Conservation (phyloP, 1,139 yeast genomes). For the Candida neerlandica region DNA sequence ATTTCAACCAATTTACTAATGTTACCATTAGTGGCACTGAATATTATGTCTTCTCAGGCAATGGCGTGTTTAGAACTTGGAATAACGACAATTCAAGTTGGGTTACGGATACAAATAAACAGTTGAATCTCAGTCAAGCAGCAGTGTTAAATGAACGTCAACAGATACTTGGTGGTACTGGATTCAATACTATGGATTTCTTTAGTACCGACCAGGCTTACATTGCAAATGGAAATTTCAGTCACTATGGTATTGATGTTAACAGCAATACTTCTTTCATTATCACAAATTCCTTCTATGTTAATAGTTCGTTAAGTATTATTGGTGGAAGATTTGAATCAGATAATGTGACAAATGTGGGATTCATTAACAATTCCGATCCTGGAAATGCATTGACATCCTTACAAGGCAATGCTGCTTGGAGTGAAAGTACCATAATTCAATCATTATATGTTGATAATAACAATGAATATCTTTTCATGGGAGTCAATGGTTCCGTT, state of each 20-base stretch:
- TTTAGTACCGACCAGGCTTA: slow-evolving; percentile 35
- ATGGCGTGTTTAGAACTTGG: slow-evolving; percentile 40
- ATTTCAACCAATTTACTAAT: slow-evolving; percentile 36
- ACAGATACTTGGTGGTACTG: slow-evolving; percentile 43
- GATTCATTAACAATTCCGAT: slow-evolving; percentile 40
- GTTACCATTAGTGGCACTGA: slow-evolving; percentile 37
- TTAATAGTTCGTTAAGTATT: slow-evolving; percentile 53
- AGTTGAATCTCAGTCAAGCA: slow-evolving; percentile 42
- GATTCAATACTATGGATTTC: slow-evolving; percentile 41
- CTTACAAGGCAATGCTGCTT: slow-evolving; percentile 32
- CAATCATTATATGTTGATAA: slow-evolving; percentile 47
- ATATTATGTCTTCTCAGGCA: slow-evolving; percentile 39
- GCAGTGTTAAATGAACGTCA: slow-evolving; percentile 24
- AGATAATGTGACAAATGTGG: slow-evolving; percentile 30
- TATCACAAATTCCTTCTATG: slow-evolving; percentile 40
- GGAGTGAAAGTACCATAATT: slow-evolving; percentile 41
- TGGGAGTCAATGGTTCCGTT: slow-evolving; percentile 56
- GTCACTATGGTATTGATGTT: slow-evolving; percentile 27
- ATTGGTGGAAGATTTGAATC: slow-evolving; percentile 52
- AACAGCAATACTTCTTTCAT: slow-evolving; percentile 31
- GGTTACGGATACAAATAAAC: slow-evolving; percentile 38
- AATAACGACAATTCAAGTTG: slow-evolving; percentile 38
- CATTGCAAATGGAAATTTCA: slow-evolving; percentile 25
- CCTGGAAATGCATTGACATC: slow-evolving; percentile 26
- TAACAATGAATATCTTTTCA: slow-evolving; percentile 38